Conservation (phyloP, 441 rosid species). For the Sinapis alba region DNA sequence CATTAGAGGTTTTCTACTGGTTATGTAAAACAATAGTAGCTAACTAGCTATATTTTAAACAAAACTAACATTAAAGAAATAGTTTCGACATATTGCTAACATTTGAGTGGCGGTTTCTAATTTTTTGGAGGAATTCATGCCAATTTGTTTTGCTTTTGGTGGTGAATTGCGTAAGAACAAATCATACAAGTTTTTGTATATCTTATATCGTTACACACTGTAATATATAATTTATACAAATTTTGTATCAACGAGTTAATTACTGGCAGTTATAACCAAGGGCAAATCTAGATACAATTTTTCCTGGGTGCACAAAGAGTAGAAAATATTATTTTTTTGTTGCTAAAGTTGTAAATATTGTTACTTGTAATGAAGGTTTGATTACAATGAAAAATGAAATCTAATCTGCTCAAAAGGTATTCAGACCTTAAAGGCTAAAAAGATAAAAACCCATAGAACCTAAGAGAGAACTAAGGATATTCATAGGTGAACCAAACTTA, state of each 20-base stretch:
- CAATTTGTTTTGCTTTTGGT: conserved; percentile 1
- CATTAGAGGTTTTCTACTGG: conserved; percentile 2
- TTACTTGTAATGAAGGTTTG: too few relatives aligned
- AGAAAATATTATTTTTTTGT: too few relatives aligned
- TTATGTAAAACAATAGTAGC: not conserved
- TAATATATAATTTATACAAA: not conserved
- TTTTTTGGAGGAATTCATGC: not conserved
- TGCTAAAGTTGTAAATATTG: too few relatives aligned
- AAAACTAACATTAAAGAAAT: not conserved
- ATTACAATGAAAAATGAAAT: too few relatives aligned
- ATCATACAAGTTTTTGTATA: not conserved
- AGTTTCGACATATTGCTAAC: not conserved
- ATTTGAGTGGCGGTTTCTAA: not conserved
- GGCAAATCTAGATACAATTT: too few relatives aligned
- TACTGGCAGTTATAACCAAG: not conserved
- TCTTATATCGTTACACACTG: not conserved
- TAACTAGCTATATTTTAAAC: not conserved
- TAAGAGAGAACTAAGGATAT: too few relatives aligned
- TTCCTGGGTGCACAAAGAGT: too few relatives aligned
- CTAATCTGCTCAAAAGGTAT: too few relatives aligned
- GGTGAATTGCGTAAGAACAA: not conserved
- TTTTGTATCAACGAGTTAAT: not conserved
- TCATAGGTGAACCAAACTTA: too few relatives aligned
- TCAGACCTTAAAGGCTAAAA: too few relatives aligned
- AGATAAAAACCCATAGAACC: too few relatives aligned